phyloP scores from a whole-genome alignment of 164 flowering plant genomes.

The Vitis cinerea region DNA sequence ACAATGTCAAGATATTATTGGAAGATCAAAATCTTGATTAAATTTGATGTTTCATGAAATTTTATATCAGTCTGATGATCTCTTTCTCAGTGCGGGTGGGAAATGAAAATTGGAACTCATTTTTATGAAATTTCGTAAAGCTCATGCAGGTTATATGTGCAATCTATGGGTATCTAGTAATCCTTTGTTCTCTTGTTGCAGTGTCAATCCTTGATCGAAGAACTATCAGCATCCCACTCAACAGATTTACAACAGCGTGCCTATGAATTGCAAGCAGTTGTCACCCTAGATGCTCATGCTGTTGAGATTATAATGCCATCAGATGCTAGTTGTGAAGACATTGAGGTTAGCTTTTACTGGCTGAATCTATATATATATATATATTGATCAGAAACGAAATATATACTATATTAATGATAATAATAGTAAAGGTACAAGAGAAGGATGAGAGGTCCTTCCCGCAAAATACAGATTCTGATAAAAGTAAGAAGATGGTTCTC shows the following conservation, averaged over 20 bases:
- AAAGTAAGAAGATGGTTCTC: too few relatives aligned
- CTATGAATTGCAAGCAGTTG: slow-evolving; percentile 84
- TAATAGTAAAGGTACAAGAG: too few relatives aligned
- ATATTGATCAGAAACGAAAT: too few relatives aligned
- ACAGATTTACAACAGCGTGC: slow-evolving; percentile 99
- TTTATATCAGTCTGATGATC: too few relatives aligned
- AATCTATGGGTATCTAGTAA: not conserved
- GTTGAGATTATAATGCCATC: slow-evolving; percentile 72
- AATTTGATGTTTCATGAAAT: too few relatives aligned
- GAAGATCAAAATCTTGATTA: too few relatives aligned
- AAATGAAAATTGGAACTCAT: not conserved
- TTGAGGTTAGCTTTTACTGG: slow-evolving; percentile 58
- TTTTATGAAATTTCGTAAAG: not conserved
- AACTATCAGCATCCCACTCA: slow-evolving; percentile 85
- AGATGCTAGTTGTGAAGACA: slow-evolving; percentile 95
- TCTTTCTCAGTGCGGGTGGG: not conserved
- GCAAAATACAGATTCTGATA: too few relatives aligned
- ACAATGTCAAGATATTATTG: too few relatives aligned
- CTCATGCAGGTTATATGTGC: too few relatives aligned
- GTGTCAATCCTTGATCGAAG: slow-evolving; percentile 96
- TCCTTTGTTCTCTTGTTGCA: slow-evolving; percentile 34
- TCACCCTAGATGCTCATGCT: slow-evolving; percentile 63
- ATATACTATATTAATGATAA: too few relatives aligned
- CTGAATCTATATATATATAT: not conserved
- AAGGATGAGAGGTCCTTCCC: too few relatives aligned